These are phyloP conservation scores for Nymphaea colorata DNA, from an alignment of 164 flowering plant species.

Conservation along the genomic window DNA sequence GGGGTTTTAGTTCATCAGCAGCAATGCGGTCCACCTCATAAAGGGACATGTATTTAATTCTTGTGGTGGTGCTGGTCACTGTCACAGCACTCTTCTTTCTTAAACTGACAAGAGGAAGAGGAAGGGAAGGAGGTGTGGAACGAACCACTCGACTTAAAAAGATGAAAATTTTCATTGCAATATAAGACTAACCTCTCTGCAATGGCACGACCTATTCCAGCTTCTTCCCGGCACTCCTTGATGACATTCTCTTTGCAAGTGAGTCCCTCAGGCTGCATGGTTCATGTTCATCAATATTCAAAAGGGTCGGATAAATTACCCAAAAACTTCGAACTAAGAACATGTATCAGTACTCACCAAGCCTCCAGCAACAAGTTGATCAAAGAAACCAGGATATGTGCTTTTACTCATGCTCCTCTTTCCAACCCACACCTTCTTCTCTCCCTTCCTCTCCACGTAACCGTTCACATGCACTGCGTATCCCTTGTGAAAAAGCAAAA, in stretches of 20 bases:
- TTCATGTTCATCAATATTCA: too few relatives aligned
- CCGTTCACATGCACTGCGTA: not conserved
- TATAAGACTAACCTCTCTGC: not conserved
- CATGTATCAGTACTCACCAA: not conserved
- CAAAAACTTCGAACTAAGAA: too few relatives aligned
- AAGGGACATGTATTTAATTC: too few relatives aligned
- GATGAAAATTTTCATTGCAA: not conserved
- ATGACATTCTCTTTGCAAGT: slow-evolving; percentile 1
- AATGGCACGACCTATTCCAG: not conserved
- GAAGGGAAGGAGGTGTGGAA: too few relatives aligned
- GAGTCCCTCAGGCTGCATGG: slow-evolving; percentile 1
- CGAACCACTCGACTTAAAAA: too few relatives aligned
- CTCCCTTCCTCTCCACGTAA: not conserved
- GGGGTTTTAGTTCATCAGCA: too few relatives aligned
- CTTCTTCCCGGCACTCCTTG: slow-evolving; percentile 2
- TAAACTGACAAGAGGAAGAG: too few relatives aligned
- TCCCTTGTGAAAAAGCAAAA: not conserved
- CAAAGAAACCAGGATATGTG: not conserved
- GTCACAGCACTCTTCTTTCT: too few relatives aligned
- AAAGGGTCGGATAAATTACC: not conserved
- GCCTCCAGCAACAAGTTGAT: not conserved
- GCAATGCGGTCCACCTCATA: too few relatives aligned
- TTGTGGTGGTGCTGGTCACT: too few relatives aligned
- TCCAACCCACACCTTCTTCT: not conserved
- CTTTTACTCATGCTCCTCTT: slow-evolving; percentile 2